phyloP scores from a whole-genome alignment of 352 stramenopile genomes.

The Pythium scleroteichum region DNA sequence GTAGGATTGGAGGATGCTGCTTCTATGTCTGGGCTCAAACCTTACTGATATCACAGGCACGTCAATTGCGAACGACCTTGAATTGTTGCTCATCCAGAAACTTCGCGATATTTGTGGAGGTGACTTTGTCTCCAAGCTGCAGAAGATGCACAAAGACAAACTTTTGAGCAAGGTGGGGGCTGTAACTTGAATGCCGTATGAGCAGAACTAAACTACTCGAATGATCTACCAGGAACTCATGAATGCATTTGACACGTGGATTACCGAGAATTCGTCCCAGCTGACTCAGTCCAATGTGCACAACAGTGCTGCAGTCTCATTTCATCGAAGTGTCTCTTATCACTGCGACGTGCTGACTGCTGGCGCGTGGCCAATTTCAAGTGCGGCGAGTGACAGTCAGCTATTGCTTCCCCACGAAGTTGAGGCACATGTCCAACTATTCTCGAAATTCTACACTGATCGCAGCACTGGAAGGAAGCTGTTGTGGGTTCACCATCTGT shows the following conservation, averaged over 20 bases:
- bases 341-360: slow-evolving; percentile 84
- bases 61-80: slow-evolving; percentile 73
- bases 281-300: slow-evolving; percentile 35
- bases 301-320: slow-evolving; percentile 45
- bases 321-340: slow-evolving; percentile 63
- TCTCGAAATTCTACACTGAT: slow-evolving; percentile 82
- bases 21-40: background rate
- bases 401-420: slow-evolving; percentile 59
- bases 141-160: slow-evolving; percentile 90
- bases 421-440: slow-evolving; percentile 64
- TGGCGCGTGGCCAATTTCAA: slow-evolving; percentile 83
- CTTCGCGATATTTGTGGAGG: slow-evolving; percentile 82
- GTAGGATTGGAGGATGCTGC: slow-evolving; percentile 28
- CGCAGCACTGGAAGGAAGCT: slow-evolving; percentile 78
- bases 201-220: too few species aligned
- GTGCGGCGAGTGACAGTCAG: slow-evolving; percentile 46
- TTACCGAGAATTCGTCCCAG: slow-evolving; percentile 63
- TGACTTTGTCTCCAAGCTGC: slow-evolving; percentile 87
- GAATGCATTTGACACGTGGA: slow-evolving; percentile 64
- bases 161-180: slow-evolving; percentile 70
- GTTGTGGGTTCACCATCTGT: slow-evolving; percentile 78
- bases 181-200: background rate
- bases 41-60: slow-evolving; percentile 35
- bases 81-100: slow-evolving; percentile 81
- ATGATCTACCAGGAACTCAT: slow-evolving; percentile 52